A percentile compares a stretch with the other conserved stretches of the same genome.
Evolutionary conservation across 169 alveolate species (phyloP).

Genomic region (Plasmodium coatneyi): DNA sequence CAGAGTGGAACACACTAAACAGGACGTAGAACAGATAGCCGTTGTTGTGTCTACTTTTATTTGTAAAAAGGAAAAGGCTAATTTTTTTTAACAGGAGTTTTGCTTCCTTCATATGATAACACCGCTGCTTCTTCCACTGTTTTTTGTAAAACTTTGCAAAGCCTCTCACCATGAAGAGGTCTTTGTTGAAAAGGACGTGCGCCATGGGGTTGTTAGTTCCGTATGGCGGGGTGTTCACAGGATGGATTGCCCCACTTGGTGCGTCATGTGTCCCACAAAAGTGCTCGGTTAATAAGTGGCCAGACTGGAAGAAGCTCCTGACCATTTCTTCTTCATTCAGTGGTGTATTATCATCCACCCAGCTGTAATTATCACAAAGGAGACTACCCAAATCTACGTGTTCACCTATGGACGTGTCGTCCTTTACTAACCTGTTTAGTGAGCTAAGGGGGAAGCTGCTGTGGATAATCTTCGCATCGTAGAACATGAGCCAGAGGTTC

Average conservation of each 20-base stretch:
- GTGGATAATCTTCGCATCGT: constrained; percentile 15
- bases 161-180: neutral
- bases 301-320: neutral
- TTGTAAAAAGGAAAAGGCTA: neutral
- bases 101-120: constrained; percentile 1
- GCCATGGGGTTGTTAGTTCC: neutral
- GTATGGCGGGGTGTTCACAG: neutral
- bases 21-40: constrained; percentile 36
- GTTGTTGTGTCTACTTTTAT: constrained; percentile 4
- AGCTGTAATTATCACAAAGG: neutral
- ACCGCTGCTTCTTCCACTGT: constrained; percentile 3
- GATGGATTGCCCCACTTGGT: neutral
- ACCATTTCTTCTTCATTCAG: constrained; percentile 28
- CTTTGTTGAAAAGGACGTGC: constrained; percentile 20
- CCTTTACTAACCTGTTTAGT: constrained; percentile 19
- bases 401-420: neutral
- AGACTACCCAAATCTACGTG: neutral
- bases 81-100: constrained; percentile 14
- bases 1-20: constrained; percentile 8
- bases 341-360: neutral
- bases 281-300: neutral
- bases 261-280: neutral
- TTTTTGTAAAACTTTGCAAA: constrained; percentile 23
- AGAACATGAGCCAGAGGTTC: constrained; percentile 57
- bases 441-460: neutral